phyloP scores from a whole-genome alignment of 805 yeast species.

The Wickerhamomyces queroliae region DNA sequence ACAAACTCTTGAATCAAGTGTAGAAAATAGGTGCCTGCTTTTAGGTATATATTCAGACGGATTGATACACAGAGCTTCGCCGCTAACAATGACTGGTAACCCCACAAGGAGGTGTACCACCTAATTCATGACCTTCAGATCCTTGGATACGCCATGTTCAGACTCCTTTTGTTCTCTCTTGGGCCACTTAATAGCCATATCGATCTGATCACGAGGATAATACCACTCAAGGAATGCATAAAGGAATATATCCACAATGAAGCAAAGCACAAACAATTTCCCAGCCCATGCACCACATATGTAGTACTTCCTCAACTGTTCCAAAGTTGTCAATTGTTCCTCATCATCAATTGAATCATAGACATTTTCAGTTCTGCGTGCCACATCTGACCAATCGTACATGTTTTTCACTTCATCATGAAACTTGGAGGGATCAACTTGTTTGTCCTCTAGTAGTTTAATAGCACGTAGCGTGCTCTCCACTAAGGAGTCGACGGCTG shows the following conservation, averaged over 20 bases:
- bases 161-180: conserved; percentile 11
- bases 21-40: no score
- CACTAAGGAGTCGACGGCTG: conserved; percentile 79
- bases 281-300: conserved; percentile 84
- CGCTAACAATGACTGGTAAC: no score
- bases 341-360: conserved; percentile 47
- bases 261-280: conserved; percentile 70
- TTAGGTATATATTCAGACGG: no score
- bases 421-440: conserved; percentile 67
- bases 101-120: not conserved
- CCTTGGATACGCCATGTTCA: not conserved
- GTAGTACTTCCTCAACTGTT: conserved; percentile 58
- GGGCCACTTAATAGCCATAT: conserved; percentile 79
- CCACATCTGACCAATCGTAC: conserved; percentile 93
- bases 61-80: no score
- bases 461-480: conserved; percentile 72
- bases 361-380: conserved; percentile 77
- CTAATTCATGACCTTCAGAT: not conserved
- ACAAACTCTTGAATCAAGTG: no score
- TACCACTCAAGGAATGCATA: conserved; percentile 58
- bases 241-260: conserved; percentile 72
- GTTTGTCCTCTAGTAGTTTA: conserved; percentile 43
- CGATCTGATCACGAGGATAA: conserved; percentile 68
- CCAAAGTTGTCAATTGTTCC: conserved; percentile 32
- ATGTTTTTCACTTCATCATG: conserved; percentile 72